Evolutionary conservation across 352 stramenopile species (phyloP), one percentile per base, ranked within the genome.

Genomic region (Globisporangium splendens): DNA sequence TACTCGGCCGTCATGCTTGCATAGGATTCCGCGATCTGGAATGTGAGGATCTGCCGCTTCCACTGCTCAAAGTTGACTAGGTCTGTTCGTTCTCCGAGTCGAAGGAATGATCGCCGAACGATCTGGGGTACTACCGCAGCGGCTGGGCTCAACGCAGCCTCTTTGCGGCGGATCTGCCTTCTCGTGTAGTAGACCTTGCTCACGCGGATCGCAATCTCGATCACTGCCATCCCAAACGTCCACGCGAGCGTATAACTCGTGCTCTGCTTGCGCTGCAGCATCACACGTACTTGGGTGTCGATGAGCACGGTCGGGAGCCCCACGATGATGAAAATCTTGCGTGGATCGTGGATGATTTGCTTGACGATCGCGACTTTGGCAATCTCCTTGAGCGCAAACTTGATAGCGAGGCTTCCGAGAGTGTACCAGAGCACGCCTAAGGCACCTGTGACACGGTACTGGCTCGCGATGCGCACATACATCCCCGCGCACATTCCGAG

Each of bases 221-320:
- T 22, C 21, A 67, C 18, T 0, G 55, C 66, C 49, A 79, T 58
- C 0, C 50, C 63, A 17, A 79, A 54, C 0, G 63, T 61, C 13
- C 65, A 69, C 13, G 24, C 55, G 1, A 64, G 53, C 17, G 68
- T 63, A 17, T 70, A 52, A 1, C 46, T 50, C 12, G 61, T n/a
- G n/a, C n/a, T 73, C 46, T 70, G 47, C 12, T 56, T 56, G 3
- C 59, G 62, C 21, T 72, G 51, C 20, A 83, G 33, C 11, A 76
- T 46, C 6, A 83, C 66, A 22, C 70, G 63, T 2, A 73, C 42
- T 50, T 83, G 70, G 1, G 68, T 80, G 59, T 78, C 70, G 20
- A 80, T 72, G 35, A 83, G 28, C 8, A 80, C 67, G 4, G 71
- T 76, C 10, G 70, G 70, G 0, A 80, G 39, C 2, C 50, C 73